Evolutionary conservation across 2,329 filamentous ascomycete genomes (phyloP), one percentile per base, ranked within the genome.

Genomic region (Albophoma yamanashiensis): DNA sequence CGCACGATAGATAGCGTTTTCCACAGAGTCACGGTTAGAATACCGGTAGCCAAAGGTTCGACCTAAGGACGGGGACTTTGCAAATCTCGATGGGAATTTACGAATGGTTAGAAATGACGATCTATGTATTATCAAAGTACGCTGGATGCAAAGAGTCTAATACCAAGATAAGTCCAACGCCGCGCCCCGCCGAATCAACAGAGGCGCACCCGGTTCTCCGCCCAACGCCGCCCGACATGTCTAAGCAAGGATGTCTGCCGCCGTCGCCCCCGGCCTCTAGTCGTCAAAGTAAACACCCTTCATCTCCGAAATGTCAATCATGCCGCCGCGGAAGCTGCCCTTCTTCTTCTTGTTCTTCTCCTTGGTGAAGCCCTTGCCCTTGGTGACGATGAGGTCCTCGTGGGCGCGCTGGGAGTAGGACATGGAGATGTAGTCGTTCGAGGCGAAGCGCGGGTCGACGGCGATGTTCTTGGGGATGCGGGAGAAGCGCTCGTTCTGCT

Each of bases 331-430:
- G 81, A 96, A 99, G 65, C 88, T 91, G 57, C 94, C 94, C 67
- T 86, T 82, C 82, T 92, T 92, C 83, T 92, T 94, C 82, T 99
- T 99, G 78, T 99, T 99, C 86, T 99, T 99, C 80, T 97, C 94
- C 81, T 99, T 99, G 62, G 93, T 97, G 77, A 99, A 99, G 4
- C 91, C 92, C 78, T 97, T 97, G 69, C 94, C 94, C 73, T 89
- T 91, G 39, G 93, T 97, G 45, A 96, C 84, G 56, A 92, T 90
- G 64, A 99, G 78, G 71, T 97, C 92, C 66, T 91, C 84, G 70
- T 92, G 90, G 11, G 95, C 95, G 67, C 86, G 86, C 67, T 94
- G 88, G 31, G 92, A 93, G 76, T 97, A 99, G 64, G 89, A 87
- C 72, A 97, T 91, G 27, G 86, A 81, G 14, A 91, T 81, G 72